Evolutionary conservation across 2,329 filamentous ascomycete genomes (phyloP), one percentile per base, ranked within the genome.

Genomic region (Xylariaceae sp.): DNA sequence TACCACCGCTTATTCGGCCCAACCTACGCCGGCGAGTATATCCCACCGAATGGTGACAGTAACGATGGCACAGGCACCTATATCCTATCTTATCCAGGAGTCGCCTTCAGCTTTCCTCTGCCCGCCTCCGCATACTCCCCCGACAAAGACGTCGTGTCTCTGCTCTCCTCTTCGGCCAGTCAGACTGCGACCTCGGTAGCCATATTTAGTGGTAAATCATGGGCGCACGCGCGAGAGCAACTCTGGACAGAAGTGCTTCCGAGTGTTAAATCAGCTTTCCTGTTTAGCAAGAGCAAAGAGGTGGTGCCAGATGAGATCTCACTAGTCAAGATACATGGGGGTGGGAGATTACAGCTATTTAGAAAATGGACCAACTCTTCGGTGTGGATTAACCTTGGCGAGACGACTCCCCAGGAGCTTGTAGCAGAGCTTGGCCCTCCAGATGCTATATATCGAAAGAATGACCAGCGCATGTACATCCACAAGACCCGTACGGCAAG

Each of bases 1-100:
- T 99, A 97, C 69, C 90, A 96, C 63, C 86, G 89, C 48, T 77
- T 97, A n/a, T 86, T 99, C 57, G 94, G 94, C 0, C 92, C 92
- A 16, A 95, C 93, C 0, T 97, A 96, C 68, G 89, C 89, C 1
- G 94, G 94, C 57, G 94, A 99, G 75, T 99, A 93, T 65, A 80
- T 96, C 36, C 80, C 87, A 9, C 83, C 89, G 6, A 65, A 75
- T 1, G 76, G 75, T 3, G 72, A 77, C 34, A 73, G 76, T 41
- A 47, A 40, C 40, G 76, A 78, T 11, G 75, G 77, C 14, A 74
- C 78, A 53, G 92, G 92, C 14, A 88, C 84, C 18, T 99, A 97
- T 66, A 85, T 96, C 33, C 76, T 99, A 33, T 97, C 93, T 1
- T 99, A 97, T 71, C 92, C 93, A 1, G 94, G 94, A 0, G 85